Evolutionary conservation across 306 rosid genomes (phyloP), one percentile per base, ranked within the genome.

Genomic region (Psophocarpus tetragonolobus): DNA sequence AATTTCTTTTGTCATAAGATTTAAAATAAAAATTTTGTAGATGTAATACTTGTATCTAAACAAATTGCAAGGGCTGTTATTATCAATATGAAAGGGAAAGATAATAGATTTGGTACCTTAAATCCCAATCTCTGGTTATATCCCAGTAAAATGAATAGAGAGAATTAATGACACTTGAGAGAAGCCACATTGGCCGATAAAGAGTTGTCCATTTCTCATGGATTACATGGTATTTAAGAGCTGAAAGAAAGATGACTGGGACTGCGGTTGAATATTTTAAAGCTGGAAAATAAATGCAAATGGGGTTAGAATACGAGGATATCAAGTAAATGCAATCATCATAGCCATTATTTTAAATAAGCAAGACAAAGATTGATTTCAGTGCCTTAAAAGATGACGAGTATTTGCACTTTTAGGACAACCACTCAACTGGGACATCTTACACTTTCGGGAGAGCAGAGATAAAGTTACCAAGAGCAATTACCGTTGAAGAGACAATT

Each of bases 61-160:
- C 32, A 74, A 70, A 48, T 18, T 39, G 72, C 18, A 41, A 79
- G 23, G 50, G 6, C 11, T 38, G 56, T 23, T 47, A 38, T 50
- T 50, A 36, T 9, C 36, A 75, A 73, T 47, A 33, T 65, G 26
- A 76, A 53, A 27, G 57, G 77, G 77, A 74, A 76, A 69, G 71
- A 32, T 63, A 33, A 51, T 35, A 72, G 71, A 35, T 56, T 57
- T 17, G 41, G 76, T 87, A 96, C 99, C 98, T 92, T 88, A 93
- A 77, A 89, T 92, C 98, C 99, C 99, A 96, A 88, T 96, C 99
- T 80, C 94, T 88, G 65, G 95, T 96, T 79, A 96, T 88, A 72
- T 96, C 99, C 99, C 98, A 92, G 90, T 96, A 96, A 84, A 96
- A 96, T 30, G 99, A 96, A 85, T 96, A 96, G 72, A 90, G 88